Evolutionary conservation across 2,329 filamentous ascomycete species (phyloP).

Genomic region (Pyricularia pennisetigena): DNA sequence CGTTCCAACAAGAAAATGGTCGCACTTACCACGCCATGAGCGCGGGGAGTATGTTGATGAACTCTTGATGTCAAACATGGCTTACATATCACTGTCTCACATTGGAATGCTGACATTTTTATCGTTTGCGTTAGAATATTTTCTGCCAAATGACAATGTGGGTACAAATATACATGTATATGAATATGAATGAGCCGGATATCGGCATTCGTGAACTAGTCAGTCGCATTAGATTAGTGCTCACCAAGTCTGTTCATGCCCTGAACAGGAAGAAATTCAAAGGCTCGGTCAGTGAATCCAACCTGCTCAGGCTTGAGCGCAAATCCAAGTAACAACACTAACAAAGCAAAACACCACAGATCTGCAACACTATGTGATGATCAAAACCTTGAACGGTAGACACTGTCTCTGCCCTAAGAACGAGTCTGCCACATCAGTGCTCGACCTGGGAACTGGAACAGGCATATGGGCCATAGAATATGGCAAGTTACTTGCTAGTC

Average conservation of each 20-base stretch:
- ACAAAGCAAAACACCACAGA: constrained; percentile 7
- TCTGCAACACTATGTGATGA: constrained; percentile 12
- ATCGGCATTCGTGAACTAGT: neutral
- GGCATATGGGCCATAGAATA: constrained; percentile 17
- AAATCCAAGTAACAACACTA: neutral
- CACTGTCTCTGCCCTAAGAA: constrained; percentile 12
- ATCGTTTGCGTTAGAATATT: constrained; percentile 9
- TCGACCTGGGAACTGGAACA: constrained; percentile 13
- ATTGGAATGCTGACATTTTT: neutral
- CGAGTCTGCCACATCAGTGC: constrained; percentile 10
- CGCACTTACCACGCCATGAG: constrained; percentile 16
- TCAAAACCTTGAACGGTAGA: constrained; percentile 11
- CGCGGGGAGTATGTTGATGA: constrained; percentile 13
- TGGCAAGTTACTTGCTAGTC: constrained; percentile 4
- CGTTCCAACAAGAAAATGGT: constrained; percentile 14
- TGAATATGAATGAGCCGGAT: neutral
- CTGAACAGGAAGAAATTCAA: constrained; percentile 10
- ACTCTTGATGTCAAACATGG: neutral
- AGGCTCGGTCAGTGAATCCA: constrained; percentile 10
- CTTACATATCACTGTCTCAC: fast-evolving
- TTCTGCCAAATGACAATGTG: constrained; percentile 13
- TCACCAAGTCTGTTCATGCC: neutral
- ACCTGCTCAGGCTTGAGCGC: no score
- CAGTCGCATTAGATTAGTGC: no score
- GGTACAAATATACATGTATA: neutral